Percentiles rank a stretch among this genome's conserved stretches.
phyloP scores from a whole-genome alignment of 352 stramenopile genomes.

The Pythium brachiatum region DNA sequence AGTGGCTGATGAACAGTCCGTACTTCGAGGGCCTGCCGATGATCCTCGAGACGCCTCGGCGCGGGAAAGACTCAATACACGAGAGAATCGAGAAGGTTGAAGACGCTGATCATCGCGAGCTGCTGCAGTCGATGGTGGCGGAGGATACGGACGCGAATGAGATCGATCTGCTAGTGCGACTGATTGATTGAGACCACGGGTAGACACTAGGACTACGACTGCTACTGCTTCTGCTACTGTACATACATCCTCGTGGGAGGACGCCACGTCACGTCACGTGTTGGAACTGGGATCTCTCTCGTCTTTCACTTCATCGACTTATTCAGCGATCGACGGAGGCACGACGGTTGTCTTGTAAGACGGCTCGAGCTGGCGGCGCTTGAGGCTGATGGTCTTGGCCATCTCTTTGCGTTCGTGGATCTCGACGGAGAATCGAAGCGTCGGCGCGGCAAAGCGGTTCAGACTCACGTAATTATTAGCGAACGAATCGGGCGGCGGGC shows the following conservation, averaged over 20 bases:
- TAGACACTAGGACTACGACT: not conserved
- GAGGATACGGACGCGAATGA: constrained; percentile 23
- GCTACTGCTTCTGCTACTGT: constrained; percentile 1
- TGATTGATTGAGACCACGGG: constrained; percentile 11
- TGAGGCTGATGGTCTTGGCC: constrained; percentile 57
- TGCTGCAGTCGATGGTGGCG: not conserved
- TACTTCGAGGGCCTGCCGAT: constrained; percentile 38
- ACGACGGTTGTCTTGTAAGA: not conserved
- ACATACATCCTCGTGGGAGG: not conserved
- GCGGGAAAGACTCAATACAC: not conserved
- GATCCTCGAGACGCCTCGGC: constrained; percentile 47
- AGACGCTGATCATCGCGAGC: not conserved
- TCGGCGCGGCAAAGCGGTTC: constrained; percentile 70
- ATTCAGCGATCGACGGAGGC: constrained; percentile 12
- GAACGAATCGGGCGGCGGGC: constrained; percentile 59
- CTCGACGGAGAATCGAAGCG: constrained; percentile 64
- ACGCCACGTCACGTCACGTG: not conserved
- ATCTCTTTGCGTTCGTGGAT: constrained; percentile 74
- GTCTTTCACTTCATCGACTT: not conserved
- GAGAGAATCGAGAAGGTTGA: constrained; percentile 3
- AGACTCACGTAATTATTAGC: constrained; percentile 74
- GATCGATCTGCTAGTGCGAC: constrained; percentile 20
- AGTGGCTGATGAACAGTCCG: constrained; percentile 40
- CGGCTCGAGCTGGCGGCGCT: constrained; percentile 22
- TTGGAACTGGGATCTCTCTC: not conserved